phyloP scores from a whole-genome alignment of 768 basidiomycete species.

The Leucocoprinus birnbaumii region DNA sequence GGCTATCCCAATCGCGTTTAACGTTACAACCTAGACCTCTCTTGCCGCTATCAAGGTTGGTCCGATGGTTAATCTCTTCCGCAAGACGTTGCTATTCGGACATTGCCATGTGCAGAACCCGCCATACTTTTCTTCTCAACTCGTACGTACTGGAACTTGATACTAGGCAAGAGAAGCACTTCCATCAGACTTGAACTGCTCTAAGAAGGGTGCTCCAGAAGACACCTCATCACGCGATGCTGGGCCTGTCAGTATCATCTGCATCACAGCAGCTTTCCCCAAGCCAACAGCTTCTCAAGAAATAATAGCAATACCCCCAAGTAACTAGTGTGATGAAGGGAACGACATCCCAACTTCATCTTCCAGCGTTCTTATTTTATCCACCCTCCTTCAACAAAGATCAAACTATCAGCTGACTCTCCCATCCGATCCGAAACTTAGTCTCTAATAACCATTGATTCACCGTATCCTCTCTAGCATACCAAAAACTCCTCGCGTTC shows the following conservation, averaged over 20 bases:
- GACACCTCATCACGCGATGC: not conserved
- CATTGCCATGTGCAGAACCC: not conserved
- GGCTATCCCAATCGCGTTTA: too few relatives aligned
- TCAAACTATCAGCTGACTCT: not conserved
- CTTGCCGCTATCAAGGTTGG: not conserved
- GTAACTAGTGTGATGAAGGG: not conserved
- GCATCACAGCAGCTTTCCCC: not conserved
- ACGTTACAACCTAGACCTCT: not conserved
- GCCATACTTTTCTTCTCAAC: not conserved
- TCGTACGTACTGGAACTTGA: not conserved
- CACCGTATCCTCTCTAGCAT: too few relatives aligned
- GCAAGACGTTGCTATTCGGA: not conserved
- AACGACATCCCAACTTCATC: too few relatives aligned
- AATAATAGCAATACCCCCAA: not conserved
- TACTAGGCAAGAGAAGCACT: too few relatives aligned
- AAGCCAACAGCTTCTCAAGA: slow-evolving; percentile 1
- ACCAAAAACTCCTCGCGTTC: not conserved
- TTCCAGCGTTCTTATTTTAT: too few relatives aligned
- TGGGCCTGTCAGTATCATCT: not conserved
- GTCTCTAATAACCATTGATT: not conserved
- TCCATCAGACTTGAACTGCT: too few relatives aligned
- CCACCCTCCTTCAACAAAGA: too few relatives aligned
- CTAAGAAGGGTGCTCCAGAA: slow-evolving; percentile 1
- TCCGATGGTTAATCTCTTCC: not conserved
- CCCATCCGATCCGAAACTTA: not conserved